A percentile compares a stretch with the other conserved stretches of the same genome.
Conservation (phyloP, 1,284 basidiomycete genomes). For the Mixia osmundae region DNA sequence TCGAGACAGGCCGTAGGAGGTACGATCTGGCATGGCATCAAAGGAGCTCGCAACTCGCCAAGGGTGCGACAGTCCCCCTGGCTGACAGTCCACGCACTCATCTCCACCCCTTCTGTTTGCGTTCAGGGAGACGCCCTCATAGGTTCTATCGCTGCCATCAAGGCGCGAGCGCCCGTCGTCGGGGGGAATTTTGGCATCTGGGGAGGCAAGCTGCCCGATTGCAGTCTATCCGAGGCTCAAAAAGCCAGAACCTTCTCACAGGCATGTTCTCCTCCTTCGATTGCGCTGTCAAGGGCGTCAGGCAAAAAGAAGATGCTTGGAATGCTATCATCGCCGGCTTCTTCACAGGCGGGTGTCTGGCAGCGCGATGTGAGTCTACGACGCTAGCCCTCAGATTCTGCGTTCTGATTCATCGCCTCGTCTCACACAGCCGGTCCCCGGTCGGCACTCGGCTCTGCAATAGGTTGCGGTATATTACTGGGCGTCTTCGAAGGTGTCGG, state of each 20-base stretch:
- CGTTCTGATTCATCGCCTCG: neutral
- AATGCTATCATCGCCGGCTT: constrained; percentile 97
- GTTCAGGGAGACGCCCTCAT: constrained; percentile 70
- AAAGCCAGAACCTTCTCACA: constrained; percentile 95
- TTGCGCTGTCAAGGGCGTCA: constrained; percentile 86
- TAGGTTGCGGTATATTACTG: constrained; percentile 87
- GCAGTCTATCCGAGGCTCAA: neutral
- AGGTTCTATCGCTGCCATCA: constrained; percentile 86
- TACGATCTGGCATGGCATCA: constrained; percentile 97
- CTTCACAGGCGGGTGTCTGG: constrained; percentile 89
- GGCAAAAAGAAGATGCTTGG: constrained; percentile 99
- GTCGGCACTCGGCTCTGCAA: constrained; percentile 66
- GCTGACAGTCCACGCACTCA: neutral
- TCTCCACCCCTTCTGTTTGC: constrained; percentile 1
- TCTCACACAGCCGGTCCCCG: constrained; percentile 51
- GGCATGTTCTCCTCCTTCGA: constrained; percentile 46
- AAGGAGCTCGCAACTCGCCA: constrained; percentile 90
- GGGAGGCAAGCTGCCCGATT: neutral
- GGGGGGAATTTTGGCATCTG: constrained; percentile 28
- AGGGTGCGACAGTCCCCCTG: constrained; percentile 29
- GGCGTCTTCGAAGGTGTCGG: constrained; percentile 87
- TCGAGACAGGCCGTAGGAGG: constrained; percentile 86
- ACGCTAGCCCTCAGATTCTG: neutral
- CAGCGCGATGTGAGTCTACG: constrained; percentile 55
- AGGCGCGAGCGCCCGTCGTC: constrained; percentile 90